A percentile compares a stretch with the other conserved stretches of the same genome.
Evolutionary conservation across 2,329 filamentous ascomycete genomes (phyloP).

Genomic region (Cladosporium sp.): DNA sequence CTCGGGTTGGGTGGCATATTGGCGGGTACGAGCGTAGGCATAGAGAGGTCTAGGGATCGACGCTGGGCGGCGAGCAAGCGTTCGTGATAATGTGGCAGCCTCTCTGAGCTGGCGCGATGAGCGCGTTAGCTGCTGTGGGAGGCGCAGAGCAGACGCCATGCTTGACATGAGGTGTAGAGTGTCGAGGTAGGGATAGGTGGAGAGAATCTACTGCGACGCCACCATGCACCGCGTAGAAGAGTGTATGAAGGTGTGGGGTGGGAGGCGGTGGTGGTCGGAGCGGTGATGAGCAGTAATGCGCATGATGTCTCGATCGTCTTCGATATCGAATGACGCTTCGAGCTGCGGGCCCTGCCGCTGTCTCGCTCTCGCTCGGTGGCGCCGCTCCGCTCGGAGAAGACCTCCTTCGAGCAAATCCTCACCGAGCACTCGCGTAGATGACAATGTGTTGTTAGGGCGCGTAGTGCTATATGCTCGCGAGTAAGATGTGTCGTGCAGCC

Average conservation of each 20-base stretch:
- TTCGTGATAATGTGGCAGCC: constrained; percentile 30
- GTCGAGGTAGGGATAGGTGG: background rate
- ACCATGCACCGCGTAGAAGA: constrained; percentile 7
- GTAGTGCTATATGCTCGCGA: too few species aligned
- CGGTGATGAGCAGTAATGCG: background rate
- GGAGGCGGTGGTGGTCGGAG: background rate
- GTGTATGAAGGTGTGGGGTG: background rate
- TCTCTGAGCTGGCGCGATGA: constrained; percentile 32
- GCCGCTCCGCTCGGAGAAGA: background rate
- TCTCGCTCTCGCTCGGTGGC: background rate
- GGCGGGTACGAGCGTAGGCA: constrained; percentile 39
- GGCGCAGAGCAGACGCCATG: constrained; percentile 34
- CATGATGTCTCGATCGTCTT: background rate
- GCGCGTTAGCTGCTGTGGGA: constrained; percentile 31
- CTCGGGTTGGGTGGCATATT: constrained; percentile 39
- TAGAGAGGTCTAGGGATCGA: constrained; percentile 41
- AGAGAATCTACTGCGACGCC: constrained; percentile 1
- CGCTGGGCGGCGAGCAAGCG: constrained; percentile 33
- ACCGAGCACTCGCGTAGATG: too few species aligned
- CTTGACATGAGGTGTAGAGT: constrained; percentile 5
- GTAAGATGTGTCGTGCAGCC: too few species aligned
- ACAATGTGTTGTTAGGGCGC: too few species aligned
- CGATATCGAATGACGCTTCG: background rate
- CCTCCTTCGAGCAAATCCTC: too few species aligned
- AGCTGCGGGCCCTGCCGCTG: background rate